Base-by-base conservation (phyloP, 129 eudicot species). In the Centrapalus pauciflorus region DNA sequence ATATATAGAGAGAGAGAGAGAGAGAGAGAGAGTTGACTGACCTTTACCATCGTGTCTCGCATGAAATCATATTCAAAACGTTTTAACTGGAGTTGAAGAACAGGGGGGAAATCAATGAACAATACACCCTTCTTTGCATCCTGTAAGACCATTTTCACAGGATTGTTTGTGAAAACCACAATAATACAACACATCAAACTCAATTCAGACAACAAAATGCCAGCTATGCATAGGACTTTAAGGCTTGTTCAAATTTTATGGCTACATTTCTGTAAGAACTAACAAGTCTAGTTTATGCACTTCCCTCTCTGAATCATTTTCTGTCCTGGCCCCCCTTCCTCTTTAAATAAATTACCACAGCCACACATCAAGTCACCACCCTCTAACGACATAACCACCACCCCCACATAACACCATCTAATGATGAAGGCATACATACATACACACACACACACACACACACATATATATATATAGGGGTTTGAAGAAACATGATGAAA, bases 121-220 rank as follows among this genome's bases (percentile, higher is more conserved):
- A 93, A 64, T 55, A 93, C 96, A 8, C 98, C 98, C 79, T 89
- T 93, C 82, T 66, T 85, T 49, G 98, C 98, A 84, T 93, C 98
- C 98, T 93, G 92, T 60, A 76, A 58, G 51, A n/a, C 24, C 63
- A 78, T 16, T 73, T 58, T 12, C 35, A 58, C 56, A 64, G 62
- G 11, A 67, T 34, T 3, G 16, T 25, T n/a, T 40, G 67, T 72
- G 54, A 65, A 66, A 66, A 32, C 30, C 40, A 54, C 32, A 49
- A 66, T 49, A 66, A 28, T 2, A 51, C 51, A 21, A 51, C 34
- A 54, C 30, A 14, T 7, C 23, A 55, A 55, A 55, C 65, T 26
- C 30, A 16, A 69, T 38, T 25, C 13, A 55, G 21, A 55, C 26
- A 54, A 54, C 13, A 52, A 68, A 68, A 54, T 35, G 54, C 51